Evolutionary conservation across 331 rosid genomes (phyloP).

Genomic region (Rosa hybrid): DNA sequence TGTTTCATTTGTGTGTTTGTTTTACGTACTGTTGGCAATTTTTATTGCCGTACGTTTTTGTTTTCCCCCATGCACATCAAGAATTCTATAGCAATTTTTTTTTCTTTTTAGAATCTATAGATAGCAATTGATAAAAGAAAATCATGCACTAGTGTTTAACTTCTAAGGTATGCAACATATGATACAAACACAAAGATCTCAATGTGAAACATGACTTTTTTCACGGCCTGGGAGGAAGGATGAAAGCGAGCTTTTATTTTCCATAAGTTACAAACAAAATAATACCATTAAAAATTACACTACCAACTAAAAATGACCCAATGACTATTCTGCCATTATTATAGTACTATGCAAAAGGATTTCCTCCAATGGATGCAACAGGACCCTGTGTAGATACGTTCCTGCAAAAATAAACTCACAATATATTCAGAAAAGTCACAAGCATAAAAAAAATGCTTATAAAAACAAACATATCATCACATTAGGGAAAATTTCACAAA

Average conservation of each 20-base stretch:
- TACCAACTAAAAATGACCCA: conserved; percentile 13
- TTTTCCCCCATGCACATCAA: too few species aligned
- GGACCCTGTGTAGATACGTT: conserved; percentile 31
- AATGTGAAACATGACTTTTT: neutral
- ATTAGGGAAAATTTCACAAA: too few species aligned
- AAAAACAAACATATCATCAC: neutral
- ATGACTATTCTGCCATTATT: neutral
- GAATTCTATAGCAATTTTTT: too few species aligned
- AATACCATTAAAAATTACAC: neutral
- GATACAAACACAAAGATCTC: neutral
- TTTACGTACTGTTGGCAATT: too few species aligned
- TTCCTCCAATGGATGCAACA: conserved; percentile 40
- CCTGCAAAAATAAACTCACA: conserved; percentile 29
- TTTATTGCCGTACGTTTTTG: too few species aligned
- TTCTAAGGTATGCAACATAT: neutral
- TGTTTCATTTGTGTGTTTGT: too few species aligned
- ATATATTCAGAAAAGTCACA: neutral
- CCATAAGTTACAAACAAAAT: neutral
- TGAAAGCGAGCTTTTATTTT: conserved; percentile 11
- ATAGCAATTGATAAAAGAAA: neutral
- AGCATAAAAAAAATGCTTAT: neutral
- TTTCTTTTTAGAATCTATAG: neutral
- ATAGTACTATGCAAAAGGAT: conserved; percentile 42
- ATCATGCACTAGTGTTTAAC: neutral
- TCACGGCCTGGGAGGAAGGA: neutral